A percentile compares a stretch with the other conserved stretches of the same genome.
Conservation (phyloP, 2,329 filamentous ascomycete species). For the Verticillium nonalfalfae region DNA sequence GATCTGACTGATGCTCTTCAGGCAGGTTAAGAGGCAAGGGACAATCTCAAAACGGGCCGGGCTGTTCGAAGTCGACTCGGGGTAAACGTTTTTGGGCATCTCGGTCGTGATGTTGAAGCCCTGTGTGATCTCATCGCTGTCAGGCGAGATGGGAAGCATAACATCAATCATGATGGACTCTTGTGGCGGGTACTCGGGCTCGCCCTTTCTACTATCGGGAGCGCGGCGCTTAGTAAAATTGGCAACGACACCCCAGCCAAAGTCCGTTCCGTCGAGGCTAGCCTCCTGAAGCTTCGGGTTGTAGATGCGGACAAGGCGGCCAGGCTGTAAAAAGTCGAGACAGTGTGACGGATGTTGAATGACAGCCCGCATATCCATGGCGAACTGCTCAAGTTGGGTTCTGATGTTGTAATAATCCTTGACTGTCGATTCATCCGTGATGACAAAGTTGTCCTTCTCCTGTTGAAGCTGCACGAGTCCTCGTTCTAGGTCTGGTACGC, state of each 20-base stretch:
- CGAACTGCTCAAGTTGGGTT: constrained; percentile 76
- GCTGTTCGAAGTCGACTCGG: constrained; percentile 52
- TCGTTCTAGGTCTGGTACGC: constrained; percentile 76
- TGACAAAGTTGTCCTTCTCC: constrained; percentile 65
- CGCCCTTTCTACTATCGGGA: constrained; percentile 52
- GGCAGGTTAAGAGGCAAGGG: constrained; percentile 77
- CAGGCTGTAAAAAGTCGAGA: constrained; percentile 75
- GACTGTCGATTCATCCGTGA: constrained; percentile 80
- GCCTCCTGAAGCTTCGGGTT: constrained; percentile 45
- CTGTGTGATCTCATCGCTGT: constrained; percentile 37
- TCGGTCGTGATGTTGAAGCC: constrained; percentile 29
- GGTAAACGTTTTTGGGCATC: constrained; percentile 59
- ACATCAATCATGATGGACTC: constrained; percentile 81
- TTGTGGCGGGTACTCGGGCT: constrained; percentile 65
- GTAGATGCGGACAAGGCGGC: constrained; percentile 83
- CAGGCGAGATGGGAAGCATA: constrained; percentile 55
- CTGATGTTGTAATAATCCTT: constrained; percentile 92
- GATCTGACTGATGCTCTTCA: constrained; percentile 79
- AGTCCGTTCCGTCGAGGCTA: constrained; percentile 57
- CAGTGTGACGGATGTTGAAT: constrained; percentile 90
- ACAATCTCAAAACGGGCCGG: constrained; percentile 73
- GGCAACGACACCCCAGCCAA: constrained; percentile 89
- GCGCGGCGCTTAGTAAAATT: constrained; percentile 60
- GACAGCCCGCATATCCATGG: constrained; percentile 82
- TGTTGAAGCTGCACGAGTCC: constrained; percentile 74